These are phyloP conservation scores for Phytophthora uliginosa DNA, from an alignment of 352 stramenopile genomes.

Conservation along the genomic window DNA sequence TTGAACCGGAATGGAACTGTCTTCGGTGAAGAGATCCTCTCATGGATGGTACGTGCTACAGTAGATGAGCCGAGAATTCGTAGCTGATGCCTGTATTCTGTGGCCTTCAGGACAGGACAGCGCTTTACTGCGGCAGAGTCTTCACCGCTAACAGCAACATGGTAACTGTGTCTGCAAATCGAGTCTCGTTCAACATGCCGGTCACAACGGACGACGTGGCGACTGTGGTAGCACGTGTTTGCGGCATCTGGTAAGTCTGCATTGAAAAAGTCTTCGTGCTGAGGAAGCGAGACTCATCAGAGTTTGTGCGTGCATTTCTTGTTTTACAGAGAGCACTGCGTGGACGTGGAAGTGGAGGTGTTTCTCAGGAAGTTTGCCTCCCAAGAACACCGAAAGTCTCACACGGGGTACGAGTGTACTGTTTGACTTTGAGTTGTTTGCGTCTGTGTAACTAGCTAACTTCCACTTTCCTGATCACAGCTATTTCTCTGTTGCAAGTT, in stretches of 20 bases:
- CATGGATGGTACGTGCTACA: conserved; percentile 45
- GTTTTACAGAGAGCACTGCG: conserved; percentile 27
- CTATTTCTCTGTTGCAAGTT: conserved; percentile 51
- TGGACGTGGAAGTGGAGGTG: conserved; percentile 38
- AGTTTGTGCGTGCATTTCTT: neutral
- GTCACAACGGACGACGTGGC: conserved; percentile 53
- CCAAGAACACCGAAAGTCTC: conserved; percentile 14
- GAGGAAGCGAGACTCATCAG: neutral
- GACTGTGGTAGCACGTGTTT: conserved; percentile 57
- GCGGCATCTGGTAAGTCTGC: conserved; percentile 47
- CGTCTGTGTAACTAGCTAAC: neutral
- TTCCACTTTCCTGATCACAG: conserved; percentile 2
- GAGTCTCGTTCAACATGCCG: conserved; percentile 58
- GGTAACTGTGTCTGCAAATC: conserved; percentile 60
- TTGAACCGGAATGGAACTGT: conserved; percentile 65
- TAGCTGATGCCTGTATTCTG: neutral
- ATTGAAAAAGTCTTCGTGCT: neutral
- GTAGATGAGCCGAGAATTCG: neutral
- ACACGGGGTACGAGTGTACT: conserved; percentile 12
- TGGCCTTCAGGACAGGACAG: conserved; percentile 51
- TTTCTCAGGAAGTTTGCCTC: conserved; percentile 21
- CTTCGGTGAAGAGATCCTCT: conserved; percentile 62
- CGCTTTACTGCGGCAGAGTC: conserved; percentile 59
- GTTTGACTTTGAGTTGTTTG: neutral
- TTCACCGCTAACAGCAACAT: conserved; percentile 72